Evolutionary conservation across 768 basidiomycete species (phyloP), one percentile per base, ranked within the genome.

Genomic region (Sarcodon aspratus): DNA sequence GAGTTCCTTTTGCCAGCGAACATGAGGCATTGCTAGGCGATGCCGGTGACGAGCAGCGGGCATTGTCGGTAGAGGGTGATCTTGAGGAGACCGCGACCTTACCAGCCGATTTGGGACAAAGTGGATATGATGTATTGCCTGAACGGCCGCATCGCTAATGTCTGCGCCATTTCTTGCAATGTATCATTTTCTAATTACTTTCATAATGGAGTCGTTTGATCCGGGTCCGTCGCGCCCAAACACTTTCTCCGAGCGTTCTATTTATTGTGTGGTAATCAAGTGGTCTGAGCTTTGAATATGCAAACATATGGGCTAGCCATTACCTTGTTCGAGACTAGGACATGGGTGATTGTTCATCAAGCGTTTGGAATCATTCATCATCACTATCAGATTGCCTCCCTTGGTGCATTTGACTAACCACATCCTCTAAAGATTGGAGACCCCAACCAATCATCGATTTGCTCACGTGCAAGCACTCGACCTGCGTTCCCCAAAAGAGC

Each of bases 51-150:
- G 63, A 62, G 54, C 55, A 55, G 21, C 58, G 64, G 21, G 69
- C 68, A 36, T 67, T 69, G 9, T 78, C 81, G 50, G 68, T 72
- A 38, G 84, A 82, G 60, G 80, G 85, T 59, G 68, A 71, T 21
- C 66, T 91, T 46, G 87, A 91, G 49, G 88, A 91, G 63, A 91
- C 89, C 0, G 87, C 88, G n/a, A 73, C 68, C 9, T 70, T 92
- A 8, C 92, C 92, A 15, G 80, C 77, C 3, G 85, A 86, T 58
- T 70, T 93, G 18, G 87, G 87, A n/a, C 76, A 78, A 63, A 72
- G 80, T 52, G 92, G 92, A 11, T 94, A 74, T 61, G 91, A 93
- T 62, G 86, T 92, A 31, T 69, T 89, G 15, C 84, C 85, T 12
- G 57, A 53, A 27, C 54, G 56, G 50, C 53, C 52, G 45, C 53